phyloP scores from a whole-genome alignment of 2,329 filamentous ascomycete species.

The Diaporthe vexans region DNA sequence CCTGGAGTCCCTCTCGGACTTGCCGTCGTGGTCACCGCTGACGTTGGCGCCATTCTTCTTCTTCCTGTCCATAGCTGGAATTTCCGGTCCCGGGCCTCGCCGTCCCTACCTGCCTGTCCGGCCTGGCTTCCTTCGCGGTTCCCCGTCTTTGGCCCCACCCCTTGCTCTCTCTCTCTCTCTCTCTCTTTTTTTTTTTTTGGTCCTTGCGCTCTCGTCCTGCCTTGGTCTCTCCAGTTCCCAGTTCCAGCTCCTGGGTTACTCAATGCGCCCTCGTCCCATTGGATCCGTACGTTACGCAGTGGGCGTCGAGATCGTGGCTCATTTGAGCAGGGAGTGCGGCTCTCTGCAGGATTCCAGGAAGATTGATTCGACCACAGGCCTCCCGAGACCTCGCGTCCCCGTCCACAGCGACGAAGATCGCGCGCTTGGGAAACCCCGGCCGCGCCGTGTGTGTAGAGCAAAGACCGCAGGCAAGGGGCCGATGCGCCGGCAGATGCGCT shows the following conservation, averaged over 20 bases:
- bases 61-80: conserved; percentile 51
- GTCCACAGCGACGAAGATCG: conserved; percentile 34
- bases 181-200: background rate
- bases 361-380: conserved; percentile 48
- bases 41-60: conserved; percentile 51
- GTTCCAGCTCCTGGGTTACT: conserved; percentile 51
- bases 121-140: conserved; percentile 16
- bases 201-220: conserved; percentile 45
- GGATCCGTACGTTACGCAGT: conserved; percentile 60
- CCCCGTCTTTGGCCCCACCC: conserved; percentile 1
- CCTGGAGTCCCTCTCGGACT: conserved; percentile 55
- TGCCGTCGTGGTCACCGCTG: conserved; percentile 56
- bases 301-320: conserved; percentile 57
- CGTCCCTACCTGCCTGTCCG: conserved; percentile 40
- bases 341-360: conserved; percentile 55
- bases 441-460: background rate
- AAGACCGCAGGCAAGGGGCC: conserved; percentile 15
- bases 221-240: conserved; percentile 46
- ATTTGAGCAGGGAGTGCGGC: conserved; percentile 57
- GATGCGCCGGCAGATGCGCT: conserved; percentile 26
- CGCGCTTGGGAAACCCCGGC: conserved; percentile 4
- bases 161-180: too few species aligned
- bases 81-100: conserved; percentile 1
- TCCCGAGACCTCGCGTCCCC: conserved; percentile 45
- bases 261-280: conserved; percentile 57